Percentiles rank a stretch among this genome's conserved stretches.
Conservation (phyloP, 352 stramenopile genomes). For the Elongisporangium prolatum region DNA sequence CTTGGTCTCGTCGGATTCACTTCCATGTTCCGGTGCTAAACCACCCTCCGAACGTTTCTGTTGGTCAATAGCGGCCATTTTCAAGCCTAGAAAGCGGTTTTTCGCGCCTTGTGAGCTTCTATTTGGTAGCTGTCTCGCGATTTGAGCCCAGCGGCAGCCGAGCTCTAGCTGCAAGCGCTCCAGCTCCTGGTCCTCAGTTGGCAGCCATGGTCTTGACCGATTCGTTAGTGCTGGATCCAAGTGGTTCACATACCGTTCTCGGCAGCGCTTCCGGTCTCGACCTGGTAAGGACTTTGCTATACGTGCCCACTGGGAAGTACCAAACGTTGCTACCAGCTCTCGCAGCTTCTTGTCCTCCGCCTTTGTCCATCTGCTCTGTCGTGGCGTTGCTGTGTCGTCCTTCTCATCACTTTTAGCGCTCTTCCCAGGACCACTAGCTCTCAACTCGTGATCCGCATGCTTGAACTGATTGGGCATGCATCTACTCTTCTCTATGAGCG, state of each 20-base stretch:
- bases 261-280: constrained; percentile 60
- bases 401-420: neutral
- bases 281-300: constrained; percentile 34
- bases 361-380: constrained; percentile 27
- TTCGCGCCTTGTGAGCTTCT: constrained; percentile 53
- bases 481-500: constrained; percentile 44
- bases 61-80: constrained; percentile 3
- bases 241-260: constrained; percentile 74
- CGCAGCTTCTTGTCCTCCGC: constrained; percentile 42
- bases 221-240: constrained; percentile 30
- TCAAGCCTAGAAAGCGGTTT: constrained; percentile 35
- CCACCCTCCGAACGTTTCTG: constrained; percentile 1
- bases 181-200: constrained; percentile 42
- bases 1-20: neutral
- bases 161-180: constrained; percentile 22
- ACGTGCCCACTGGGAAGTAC: constrained; percentile 26
- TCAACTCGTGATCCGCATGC: neutral
- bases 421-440: neutral
- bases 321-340: constrained; percentile 30
- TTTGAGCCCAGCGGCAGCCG: constrained; percentile 27
- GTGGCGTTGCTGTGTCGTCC: neutral
- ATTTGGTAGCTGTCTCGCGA: constrained; percentile 23
- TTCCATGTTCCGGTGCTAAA: constrained; percentile 1
- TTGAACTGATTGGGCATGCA: constrained; percentile 20
- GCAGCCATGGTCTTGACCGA: constrained; percentile 22